These are phyloP conservation scores for Gastrolobium villosum DNA, from an alignment of 306 rosid genomes.

Conservation along the genomic window DNA sequence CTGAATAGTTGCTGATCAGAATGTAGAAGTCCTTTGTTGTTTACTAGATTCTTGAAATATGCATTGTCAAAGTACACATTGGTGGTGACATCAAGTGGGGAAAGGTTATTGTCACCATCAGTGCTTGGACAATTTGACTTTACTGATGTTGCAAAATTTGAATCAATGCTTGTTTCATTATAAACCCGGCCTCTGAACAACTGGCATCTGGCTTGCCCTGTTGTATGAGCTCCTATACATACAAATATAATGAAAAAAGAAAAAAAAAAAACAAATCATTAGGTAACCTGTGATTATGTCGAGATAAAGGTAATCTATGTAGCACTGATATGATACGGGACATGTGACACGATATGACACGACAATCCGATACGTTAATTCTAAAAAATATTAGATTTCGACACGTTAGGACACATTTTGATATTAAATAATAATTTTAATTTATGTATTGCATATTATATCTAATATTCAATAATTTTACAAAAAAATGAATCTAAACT, in stretches of 20 bases:
- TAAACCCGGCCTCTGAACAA: conserved; percentile 63
- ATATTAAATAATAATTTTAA: no score
- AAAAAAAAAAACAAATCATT: neutral
- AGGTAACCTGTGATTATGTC: neutral
- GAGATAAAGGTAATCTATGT: neutral
- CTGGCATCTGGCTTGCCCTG: conserved; percentile 74
- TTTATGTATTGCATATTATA: no score
- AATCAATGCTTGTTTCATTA: conserved; percentile 65
- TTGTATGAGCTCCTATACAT: conserved; percentile 72
- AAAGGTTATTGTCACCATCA: conserved; percentile 60
- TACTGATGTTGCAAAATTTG: conserved; percentile 62
- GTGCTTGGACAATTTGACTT: conserved; percentile 63
- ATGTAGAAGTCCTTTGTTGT: conserved; percentile 60
- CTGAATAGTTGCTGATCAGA: conserved; percentile 63
- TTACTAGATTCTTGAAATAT: conserved; percentile 59
- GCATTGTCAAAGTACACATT: conserved; percentile 68
- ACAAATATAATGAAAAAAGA: neutral
- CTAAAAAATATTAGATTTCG: no score
- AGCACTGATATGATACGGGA: no score
- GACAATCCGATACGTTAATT: no score
- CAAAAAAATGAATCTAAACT: no score
- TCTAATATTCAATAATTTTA: no score
- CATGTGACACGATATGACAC: no score
- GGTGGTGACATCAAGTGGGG: conserved; percentile 67
- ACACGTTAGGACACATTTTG: no score